Evolutionary conservation across 768 basidiomycete genomes (phyloP), one percentile per base, ranked within the genome.

Genomic region (Phaeolepiota aurea): DNA sequence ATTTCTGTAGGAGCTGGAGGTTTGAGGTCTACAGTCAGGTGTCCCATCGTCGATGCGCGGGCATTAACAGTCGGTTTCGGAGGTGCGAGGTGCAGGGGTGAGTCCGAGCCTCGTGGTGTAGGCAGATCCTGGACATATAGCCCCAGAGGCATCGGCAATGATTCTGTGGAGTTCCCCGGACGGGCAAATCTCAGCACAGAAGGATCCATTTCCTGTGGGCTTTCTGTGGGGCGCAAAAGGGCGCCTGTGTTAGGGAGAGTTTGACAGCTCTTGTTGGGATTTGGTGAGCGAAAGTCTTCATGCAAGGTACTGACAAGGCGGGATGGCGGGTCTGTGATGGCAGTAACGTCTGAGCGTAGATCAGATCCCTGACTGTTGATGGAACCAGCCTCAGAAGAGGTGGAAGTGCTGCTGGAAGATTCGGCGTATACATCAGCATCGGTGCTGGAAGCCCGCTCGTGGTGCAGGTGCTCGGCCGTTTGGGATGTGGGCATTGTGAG

Each of bases 181-280:
- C 89, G 74, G 16, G 79, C 83, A 58, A 91, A 81, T 13, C 66
- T 67, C 49, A 83, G 63, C 25, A 92, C 89, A 12, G 82, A 84
- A 4, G 77, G 78, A 53, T 88, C 84, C 71, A 81, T 75, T 52
- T 84, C 69, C 12, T 52, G 46, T 2, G 72, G 69, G 43, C 71
- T 74, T 21, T 69, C 66, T n/a, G 59, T 57, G 4, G 52, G 52
- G 30, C 55, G 58, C 42, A 52, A 46, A 4, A 40, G 31, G 43
- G 53, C 47, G 28, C 43, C 42, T 34, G 60, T 45, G n/a, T n/a
- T n/a, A 13, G 59, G 65, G 36, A 71, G 54, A n/a, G 66, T 63
- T 34, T 28, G 42, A 50, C 45, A 10, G 16, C 33, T 35, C 7
- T 5, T 5, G 15, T 7, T 35, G 18, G 9, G 12, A 19, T n/a